Base-by-base conservation (phyloP, 257 asterid species). In the Scutellaria barbata region DNA sequence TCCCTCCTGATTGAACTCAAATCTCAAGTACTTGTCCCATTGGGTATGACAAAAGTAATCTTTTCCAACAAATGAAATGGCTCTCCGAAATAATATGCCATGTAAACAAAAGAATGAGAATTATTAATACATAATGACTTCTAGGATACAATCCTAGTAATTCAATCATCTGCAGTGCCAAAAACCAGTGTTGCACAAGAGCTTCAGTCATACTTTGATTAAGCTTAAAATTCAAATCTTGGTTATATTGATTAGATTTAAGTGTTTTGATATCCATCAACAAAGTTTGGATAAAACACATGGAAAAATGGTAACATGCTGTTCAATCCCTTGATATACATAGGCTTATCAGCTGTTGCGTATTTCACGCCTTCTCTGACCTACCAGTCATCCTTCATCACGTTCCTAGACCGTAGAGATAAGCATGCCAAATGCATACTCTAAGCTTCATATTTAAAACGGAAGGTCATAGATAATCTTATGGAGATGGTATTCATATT, bases 11-110 rank as follows among this genome's bases (percentile, higher is more conserved):
- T 71, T 74, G 71, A 81, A 86, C 78, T 90, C 97, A 84, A 82
- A 90, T 76, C 83, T 83, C 82, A 93, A 72, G 87, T 93, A 93
- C 74, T 79, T 86, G 82, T 89, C 96, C 98, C 98, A 93, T 46
- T 90, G 72, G 61, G 74, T 84, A 75, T 89, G 96, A 79, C 89
- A 87, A 77, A 74, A 76, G 84, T 90, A 93, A 83, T 88, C 96
- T 72, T 77, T 90, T 70, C 88, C 96, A 60, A 93, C 95, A 83
- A 82, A 87, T 57, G 92, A 76, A 56, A 89, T 14, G 73, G 89
- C 97, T 80, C 90, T 89, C 76, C 79, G 77, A 81, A 90, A 90
- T 72, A 93, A 82, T 81, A 97, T 93, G 90, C 66, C 70, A 64
- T 64, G 48, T 63, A 43, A 74, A 62, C 43, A 18, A 72, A 25